Base-by-base conservation (phyloP, 345 rosid genomes). In the Kandelia obovata region DNA sequence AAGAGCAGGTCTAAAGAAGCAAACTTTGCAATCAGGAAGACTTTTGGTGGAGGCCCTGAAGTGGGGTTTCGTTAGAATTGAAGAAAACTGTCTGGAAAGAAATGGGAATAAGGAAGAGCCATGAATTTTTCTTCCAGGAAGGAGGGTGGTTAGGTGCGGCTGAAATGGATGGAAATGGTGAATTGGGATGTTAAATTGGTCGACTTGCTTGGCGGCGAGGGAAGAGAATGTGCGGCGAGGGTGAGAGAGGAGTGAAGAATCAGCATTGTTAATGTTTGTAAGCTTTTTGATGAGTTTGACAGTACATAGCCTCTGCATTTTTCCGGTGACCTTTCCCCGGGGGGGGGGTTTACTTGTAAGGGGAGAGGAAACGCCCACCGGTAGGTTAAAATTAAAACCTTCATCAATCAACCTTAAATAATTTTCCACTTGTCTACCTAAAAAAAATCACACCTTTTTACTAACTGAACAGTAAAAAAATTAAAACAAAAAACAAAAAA, bases 271-370 rank as follows among this genome's bases (percentile, higher is more conserved):
- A 66, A 59, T 37, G 71, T 6, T 56, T 61, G 73, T 35, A 61
- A 67, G 55, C 30, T n/a, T 57, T 67, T 73, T 84, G 55, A 84
- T 77, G 47, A 75, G 68, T 66, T 75, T 82, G 52, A 77, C 79
- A 20, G 66, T 31, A 65, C 84, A 43, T 34, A 84, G 68, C 56
- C 87, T 66, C 37, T 84, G 86, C 92, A 82, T 80, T 73, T 75
- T 62, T 31, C 17, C 15, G 51, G 16, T 4, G 19, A 19, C 21
- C 0, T 8, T 16, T 23, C 17, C 21, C 21, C 21, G 21, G 10
- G 43, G 58, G 43, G 58, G 6, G 58, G 26, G n/a, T 21, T 1
- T 20, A 8, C 43, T 35, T 28, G 0, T 3, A 28, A 28, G 3
- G 11, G 11, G 47, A 39, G 15, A 0, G 4, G 11, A 2, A 2